Evolutionary conservation across 2,329 filamentous ascomycete species (phyloP).

Genomic region (Pseudocercospora pini-densiflorae): DNA sequence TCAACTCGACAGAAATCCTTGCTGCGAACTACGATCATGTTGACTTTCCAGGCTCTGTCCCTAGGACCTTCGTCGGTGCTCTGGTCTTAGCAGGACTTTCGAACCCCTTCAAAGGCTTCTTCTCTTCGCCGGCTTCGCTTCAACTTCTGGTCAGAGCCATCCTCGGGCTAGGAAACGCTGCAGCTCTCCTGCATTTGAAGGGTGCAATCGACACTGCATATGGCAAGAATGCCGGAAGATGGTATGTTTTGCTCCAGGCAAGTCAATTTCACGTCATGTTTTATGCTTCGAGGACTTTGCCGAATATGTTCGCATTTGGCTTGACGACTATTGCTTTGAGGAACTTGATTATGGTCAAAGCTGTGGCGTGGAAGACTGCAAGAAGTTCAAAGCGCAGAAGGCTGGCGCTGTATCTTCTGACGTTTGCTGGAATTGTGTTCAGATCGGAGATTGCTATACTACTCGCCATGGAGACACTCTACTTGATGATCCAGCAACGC

Average conservation of each 20-base stretch:
- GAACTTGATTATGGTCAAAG: conserved; percentile 55
- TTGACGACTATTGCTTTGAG: conserved; percentile 70
- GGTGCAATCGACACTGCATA: conserved; percentile 67
- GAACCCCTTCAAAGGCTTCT: conserved; percentile 65
- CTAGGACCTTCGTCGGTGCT: conserved; percentile 85
- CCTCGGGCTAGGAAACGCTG: conserved; percentile 76
- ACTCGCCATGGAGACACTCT: conserved; percentile 68
- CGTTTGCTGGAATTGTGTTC: conserved; percentile 81
- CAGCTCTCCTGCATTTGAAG: conserved; percentile 69
- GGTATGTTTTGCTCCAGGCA: conserved; percentile 78
- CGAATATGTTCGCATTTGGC: conserved; percentile 95
- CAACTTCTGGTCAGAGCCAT: conserved; percentile 72
- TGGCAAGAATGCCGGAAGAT: conserved; percentile 70
- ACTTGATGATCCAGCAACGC: conserved; percentile 63
- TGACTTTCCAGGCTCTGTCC: conserved; percentile 86
- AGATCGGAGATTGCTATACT: conserved; percentile 87
- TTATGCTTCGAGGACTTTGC: conserved; percentile 88
- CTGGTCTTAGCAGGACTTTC: conserved; percentile 74
- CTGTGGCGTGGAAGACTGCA: conserved; percentile 42
- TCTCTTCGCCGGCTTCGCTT: conserved; percentile 60
- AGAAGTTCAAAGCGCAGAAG: conserved; percentile 57
- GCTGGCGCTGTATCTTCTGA: conserved; percentile 74
- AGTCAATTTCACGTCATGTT: conserved; percentile 93
- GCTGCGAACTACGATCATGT: conserved; percentile 82
- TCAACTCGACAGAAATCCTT: conserved; percentile 35